A percentile compares a stretch with the other conserved stretches of the same genome.
phyloP scores from a whole-genome alignment of 2,329 filamentous ascomycete genomes.

The Fusarium algeriense region DNA sequence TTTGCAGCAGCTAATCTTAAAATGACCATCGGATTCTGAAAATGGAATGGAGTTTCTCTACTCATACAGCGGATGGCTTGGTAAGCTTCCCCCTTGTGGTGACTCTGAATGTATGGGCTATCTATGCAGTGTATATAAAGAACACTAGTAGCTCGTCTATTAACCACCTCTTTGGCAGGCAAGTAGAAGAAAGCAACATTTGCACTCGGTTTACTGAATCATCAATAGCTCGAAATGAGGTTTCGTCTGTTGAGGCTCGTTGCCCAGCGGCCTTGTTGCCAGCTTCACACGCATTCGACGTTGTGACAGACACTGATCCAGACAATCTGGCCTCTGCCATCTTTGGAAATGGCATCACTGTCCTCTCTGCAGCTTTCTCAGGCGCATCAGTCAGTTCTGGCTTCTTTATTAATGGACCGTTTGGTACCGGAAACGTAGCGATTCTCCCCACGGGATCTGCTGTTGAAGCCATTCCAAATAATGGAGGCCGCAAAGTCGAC shows the following conservation, averaged over 20 bases:
- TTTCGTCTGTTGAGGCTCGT: neutral
- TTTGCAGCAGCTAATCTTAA: neutral
- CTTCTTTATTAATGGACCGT: neutral
- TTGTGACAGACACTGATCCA: neutral
- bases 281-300: neutral
- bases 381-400: neutral
- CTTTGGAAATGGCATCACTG: neutral
- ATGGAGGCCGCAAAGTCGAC: neutral
- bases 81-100: neutral
- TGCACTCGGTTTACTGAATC: neutral
- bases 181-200: neutral
- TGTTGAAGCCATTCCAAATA: neutral
- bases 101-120: neutral
- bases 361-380: neutral
- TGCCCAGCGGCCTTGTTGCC: neutral
- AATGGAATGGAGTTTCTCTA: neutral
- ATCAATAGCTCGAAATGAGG: neutral
- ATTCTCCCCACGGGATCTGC: neutral
- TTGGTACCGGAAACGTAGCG: neutral
- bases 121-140: neutral
- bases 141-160: too few species aligned
- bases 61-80: neutral
- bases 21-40: neutral
- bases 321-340: neutral
- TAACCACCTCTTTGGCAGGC: neutral